Evolutionary conservation across 345 rosid genomes (phyloP).

Genomic region (Trapa bicornis): DNA sequence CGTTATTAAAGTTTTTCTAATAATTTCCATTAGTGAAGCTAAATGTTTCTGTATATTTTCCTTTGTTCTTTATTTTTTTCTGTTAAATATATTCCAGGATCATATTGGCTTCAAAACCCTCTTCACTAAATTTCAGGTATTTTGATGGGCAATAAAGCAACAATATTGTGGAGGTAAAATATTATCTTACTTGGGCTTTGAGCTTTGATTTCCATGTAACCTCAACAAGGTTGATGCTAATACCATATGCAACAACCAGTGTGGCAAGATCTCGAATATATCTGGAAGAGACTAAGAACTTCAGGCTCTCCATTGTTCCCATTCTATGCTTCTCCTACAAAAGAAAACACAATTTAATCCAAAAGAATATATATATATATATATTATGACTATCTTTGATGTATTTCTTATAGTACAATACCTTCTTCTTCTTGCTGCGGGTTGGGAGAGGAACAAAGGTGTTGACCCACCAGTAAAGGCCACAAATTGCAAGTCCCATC

Average conservation of each 20-base stretch:
- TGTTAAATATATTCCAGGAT: neutral
- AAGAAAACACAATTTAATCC: neutral
- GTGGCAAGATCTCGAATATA: slow-evolving; percentile 91
- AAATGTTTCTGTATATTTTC: neutral
- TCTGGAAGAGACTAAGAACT: slow-evolving; percentile 75
- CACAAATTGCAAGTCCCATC: slow-evolving; percentile 76
- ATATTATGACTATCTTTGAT: neutral
- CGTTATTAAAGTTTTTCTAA: neutral
- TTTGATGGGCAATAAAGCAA: too few relatives aligned
- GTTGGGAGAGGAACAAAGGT: slow-evolving; percentile 65
- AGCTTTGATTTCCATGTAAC: slow-evolving; percentile 99
- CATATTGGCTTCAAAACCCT: neutral
- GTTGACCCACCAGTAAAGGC: slow-evolving; percentile 94
- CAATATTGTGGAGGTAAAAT: too few relatives aligned
- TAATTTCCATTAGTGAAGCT: neutral
- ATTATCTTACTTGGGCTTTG: slow-evolving; percentile 67
- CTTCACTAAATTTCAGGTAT: neutral
- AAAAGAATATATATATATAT: neutral
- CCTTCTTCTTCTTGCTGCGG: slow-evolving; percentile 97
- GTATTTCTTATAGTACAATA: slow-evolving; percentile 7
- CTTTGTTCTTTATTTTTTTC: too few relatives aligned
- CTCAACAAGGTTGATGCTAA: slow-evolving; percentile 94
- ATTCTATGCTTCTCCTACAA: slow-evolving; percentile 72
- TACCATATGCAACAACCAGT: slow-evolving; percentile 94
- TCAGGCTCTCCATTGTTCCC: slow-evolving; percentile 97